These are phyloP conservation scores for Fomes fomentarius DNA, from an alignment of 1,284 basidiomycete genomes.

Conservation along the genomic window DNA sequence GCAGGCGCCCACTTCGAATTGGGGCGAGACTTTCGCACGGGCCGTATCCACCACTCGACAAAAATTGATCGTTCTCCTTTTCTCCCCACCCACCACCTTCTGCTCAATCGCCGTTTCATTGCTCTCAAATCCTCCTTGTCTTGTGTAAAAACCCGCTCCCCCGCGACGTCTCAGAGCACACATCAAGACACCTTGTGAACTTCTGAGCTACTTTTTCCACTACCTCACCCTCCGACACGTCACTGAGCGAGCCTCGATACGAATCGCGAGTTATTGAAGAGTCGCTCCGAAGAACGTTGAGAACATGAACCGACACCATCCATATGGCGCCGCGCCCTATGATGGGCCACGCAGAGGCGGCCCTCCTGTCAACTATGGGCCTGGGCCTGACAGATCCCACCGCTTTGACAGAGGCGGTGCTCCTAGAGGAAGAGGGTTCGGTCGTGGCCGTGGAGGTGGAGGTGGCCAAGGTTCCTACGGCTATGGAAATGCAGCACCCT, in stretches of 20 bases:
- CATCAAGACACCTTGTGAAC: conserved; percentile 7
- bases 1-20: conserved; percentile 13
- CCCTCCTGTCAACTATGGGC: conserved; percentile 62
- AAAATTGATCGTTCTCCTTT: conserved; percentile 22
- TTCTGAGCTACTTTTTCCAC: conserved; percentile 10
- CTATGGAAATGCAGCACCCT: conserved; percentile 55
- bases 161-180: conserved; percentile 10
- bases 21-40: conserved; percentile 16
- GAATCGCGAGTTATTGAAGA: conserved; percentile 16
- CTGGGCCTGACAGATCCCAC: conserved; percentile 75
- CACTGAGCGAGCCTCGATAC: conserved; percentile 22
- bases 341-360: conserved; percentile 68
- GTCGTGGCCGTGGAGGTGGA: conserved; percentile 56
- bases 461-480: conserved; percentile 45
- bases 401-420: conserved; percentile 63
- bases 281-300: conserved; percentile 19
- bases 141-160: conserved; percentile 23
- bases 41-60: conserved; percentile 19
- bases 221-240: conserved; percentile 18
- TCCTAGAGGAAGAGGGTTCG: conserved; percentile 63
- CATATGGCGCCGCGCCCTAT: conserved; percentile 69
- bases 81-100: conserved; percentile 26
- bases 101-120: conserved; percentile 21
- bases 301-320: conserved; percentile 85
- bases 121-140: conserved; percentile 14